These are phyloP conservation scores for Pholiota adiposa DNA, from an alignment of 1,284 basidiomycete genomes.

Conservation along the genomic window DNA sequence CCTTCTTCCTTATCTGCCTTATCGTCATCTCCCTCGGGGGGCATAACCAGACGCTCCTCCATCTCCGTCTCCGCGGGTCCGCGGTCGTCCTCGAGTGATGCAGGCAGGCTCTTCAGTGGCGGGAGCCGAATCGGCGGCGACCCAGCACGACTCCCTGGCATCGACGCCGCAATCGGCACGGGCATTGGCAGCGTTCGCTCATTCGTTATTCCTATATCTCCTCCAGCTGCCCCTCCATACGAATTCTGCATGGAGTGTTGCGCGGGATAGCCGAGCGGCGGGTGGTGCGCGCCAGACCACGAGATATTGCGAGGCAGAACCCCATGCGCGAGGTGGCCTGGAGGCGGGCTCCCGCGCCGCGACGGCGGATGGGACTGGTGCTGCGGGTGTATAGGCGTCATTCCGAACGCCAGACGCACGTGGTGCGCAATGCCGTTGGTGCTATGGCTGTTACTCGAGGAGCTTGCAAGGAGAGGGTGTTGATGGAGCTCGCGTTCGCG, in stretches of 20 bases:
- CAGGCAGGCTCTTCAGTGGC: slow-evolving; percentile 54
- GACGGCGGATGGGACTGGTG: slow-evolving; percentile 35
- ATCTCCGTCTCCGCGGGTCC: slow-evolving; percentile 3
- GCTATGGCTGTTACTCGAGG: neutral
- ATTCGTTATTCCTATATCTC: neutral
- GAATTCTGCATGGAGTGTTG: neutral
- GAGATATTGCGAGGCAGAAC: slow-evolving; percentile 36
- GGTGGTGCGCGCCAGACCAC: slow-evolving; percentile 35
- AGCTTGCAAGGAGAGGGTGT: neutral
- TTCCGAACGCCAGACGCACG: slow-evolving; percentile 84
- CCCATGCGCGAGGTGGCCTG: neutral
- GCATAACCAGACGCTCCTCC: slow-evolving; percentile 10
- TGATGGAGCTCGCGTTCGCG: slow-evolving; percentile 4
- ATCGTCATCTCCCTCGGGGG: slow-evolving; percentile 12
- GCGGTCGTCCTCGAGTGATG: slow-evolving; percentile 18
- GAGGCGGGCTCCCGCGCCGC: slow-evolving; percentile 25
- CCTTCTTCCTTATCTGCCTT: slow-evolving; percentile 17
- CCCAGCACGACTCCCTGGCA: slow-evolving; percentile 61
- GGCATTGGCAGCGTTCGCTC: neutral
- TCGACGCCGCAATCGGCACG: slow-evolving; percentile 19
- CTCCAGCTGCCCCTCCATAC: neutral
- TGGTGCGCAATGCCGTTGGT: slow-evolving; percentile 62
- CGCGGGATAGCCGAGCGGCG: slow-evolving; percentile 11
- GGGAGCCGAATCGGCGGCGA: slow-evolving; percentile 74
- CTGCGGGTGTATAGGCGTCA: slow-evolving; percentile 73